Evolutionary conservation across 1,284 basidiomycete species (phyloP).

Genomic region (Ganoderma sinense): DNA sequence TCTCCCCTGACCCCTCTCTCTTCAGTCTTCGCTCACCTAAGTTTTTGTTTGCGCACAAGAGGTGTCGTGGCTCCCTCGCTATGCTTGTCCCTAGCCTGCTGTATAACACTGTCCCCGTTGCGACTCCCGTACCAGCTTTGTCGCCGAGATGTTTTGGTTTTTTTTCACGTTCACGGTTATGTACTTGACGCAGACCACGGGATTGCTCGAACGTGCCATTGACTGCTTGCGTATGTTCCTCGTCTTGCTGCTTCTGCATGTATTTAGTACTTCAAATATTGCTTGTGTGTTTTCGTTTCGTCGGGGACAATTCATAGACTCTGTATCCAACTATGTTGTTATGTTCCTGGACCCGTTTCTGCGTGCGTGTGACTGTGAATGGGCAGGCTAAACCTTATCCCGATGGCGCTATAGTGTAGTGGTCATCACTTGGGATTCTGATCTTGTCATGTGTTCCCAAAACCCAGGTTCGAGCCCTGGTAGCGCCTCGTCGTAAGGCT

Average conservation of each 20-base stretch:
- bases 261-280: slow-evolving; percentile 10
- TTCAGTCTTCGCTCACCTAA: not conserved
- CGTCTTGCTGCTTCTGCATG: slow-evolving; percentile 4
- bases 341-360: too few species aligned
- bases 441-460: slow-evolving; percentile 22
- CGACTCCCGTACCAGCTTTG: not conserved
- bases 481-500: too few species aligned
- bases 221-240: not conserved
- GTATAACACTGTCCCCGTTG: slow-evolving; percentile 10
- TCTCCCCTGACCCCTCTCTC: not conserved
- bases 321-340: too few species aligned
- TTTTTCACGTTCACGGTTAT: not conserved
- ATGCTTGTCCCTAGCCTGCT: not conserved
- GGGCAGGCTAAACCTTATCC: too few species aligned
- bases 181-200: not conserved
- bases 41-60: not conserved
- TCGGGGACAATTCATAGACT: not conserved
- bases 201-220: not conserved
- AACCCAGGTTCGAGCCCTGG: slow-evolving; percentile 33
- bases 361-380: too few species aligned
- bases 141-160: too few species aligned
- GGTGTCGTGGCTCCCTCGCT: not conserved
- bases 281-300: not conserved
- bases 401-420: slow-evolving; percentile 27
- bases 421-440: slow-evolving; percentile 31